phyloP scores from a whole-genome alignment of 108 stramenopile species.

The Phaeodactylum tricornutum region DNA sequence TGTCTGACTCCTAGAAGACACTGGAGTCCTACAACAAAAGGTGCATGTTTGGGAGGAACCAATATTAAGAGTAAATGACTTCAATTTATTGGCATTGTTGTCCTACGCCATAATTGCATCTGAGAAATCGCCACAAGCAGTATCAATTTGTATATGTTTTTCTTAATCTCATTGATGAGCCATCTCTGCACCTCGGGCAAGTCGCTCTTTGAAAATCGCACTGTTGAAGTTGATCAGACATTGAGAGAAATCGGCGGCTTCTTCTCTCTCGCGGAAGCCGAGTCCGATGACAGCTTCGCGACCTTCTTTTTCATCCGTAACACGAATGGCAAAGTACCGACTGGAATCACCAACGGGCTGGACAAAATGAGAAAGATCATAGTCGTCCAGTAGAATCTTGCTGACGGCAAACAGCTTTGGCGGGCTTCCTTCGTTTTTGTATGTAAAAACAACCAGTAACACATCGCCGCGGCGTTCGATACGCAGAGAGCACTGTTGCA shows the following conservation, averaged over 20 bases:
- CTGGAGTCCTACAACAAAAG: too few species aligned
- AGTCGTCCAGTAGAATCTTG: slow-evolving; percentile 20
- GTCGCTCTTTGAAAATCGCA: slow-evolving; percentile 7
- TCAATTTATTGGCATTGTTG: too few species aligned
- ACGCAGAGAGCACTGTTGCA: slow-evolving; percentile 34
- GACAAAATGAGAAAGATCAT: slow-evolving; percentile 44
- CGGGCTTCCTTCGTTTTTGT: slow-evolving; percentile 16
- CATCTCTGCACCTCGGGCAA: slow-evolving; percentile 5
- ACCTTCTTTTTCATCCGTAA: slow-evolving; percentile 45
- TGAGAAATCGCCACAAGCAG: too few species aligned
- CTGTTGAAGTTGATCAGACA: slow-evolving; percentile 7
- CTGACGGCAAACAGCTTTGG: slow-evolving; percentile 29
- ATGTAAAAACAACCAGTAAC: slow-evolving; percentile 38
- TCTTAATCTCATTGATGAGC: slow-evolving; percentile 4
- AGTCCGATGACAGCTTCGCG: slow-evolving; percentile 69
- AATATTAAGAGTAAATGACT: too few species aligned
- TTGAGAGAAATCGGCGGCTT: slow-evolving; percentile 59
- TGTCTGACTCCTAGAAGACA: too few species aligned
- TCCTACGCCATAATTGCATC: too few species aligned
- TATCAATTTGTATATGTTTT: too few species aligned
- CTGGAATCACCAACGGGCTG: slow-evolving; percentile 66
- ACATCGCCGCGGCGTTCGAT: slow-evolving; percentile 34
- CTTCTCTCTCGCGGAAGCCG: slow-evolving; percentile 74
- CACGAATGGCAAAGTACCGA: slow-evolving; percentile 69
- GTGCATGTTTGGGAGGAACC: too few species aligned